A percentile compares a stretch with the other conserved stretches of the same genome.
Conservation (phyloP, 164 flowering plant genomes). For the Dillenia suffruticosa region DNA sequence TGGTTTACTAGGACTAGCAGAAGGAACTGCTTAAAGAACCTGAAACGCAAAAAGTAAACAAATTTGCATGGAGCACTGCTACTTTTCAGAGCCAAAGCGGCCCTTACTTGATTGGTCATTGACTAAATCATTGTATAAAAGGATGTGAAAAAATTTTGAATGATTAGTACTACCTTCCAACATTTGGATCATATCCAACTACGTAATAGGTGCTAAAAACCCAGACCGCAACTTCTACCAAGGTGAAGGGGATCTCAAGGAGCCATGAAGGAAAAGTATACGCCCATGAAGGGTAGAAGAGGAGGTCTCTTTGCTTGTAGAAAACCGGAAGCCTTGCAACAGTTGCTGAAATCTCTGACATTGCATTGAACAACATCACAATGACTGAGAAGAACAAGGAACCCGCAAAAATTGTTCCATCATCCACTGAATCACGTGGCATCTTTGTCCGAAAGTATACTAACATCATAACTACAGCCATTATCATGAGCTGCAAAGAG, state of each 20-base stretch:
- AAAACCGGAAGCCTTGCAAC: conserved; percentile 47
- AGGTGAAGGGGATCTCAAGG: conserved; percentile 46
- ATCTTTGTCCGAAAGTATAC: conserved; percentile 46
- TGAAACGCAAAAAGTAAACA: conserved; percentile 11
- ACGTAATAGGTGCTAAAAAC: conserved; percentile 46
- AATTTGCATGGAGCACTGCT: too few relatives aligned
- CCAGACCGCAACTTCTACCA: conserved; percentile 48
- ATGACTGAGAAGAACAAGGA: conserved; percentile 35
- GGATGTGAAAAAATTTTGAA: background rate
- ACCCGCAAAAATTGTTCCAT: conserved; percentile 41
- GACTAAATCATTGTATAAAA: too few relatives aligned
- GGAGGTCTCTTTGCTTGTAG: conserved; percentile 51
- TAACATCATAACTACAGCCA: conserved; percentile 38
- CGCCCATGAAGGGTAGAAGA: conserved; percentile 45
- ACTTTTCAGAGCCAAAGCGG: too few relatives aligned
- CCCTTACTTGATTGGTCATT: too few relatives aligned
- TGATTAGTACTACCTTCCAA: conserved; percentile 29
- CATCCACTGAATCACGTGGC: conserved; percentile 21
- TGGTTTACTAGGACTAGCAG: conserved; percentile 36
- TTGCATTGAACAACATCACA: conserved; percentile 41
- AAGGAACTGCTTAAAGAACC: conserved; percentile 47
- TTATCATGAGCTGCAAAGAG: conserved; percentile 27
- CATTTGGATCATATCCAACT: conserved; percentile 49
- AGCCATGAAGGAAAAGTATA: conserved; percentile 33
- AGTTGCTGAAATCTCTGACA: conserved; percentile 46